Base-by-base conservation (phyloP, 768 basidiomycete species). In the Infundibulicybe gibba region DNA sequence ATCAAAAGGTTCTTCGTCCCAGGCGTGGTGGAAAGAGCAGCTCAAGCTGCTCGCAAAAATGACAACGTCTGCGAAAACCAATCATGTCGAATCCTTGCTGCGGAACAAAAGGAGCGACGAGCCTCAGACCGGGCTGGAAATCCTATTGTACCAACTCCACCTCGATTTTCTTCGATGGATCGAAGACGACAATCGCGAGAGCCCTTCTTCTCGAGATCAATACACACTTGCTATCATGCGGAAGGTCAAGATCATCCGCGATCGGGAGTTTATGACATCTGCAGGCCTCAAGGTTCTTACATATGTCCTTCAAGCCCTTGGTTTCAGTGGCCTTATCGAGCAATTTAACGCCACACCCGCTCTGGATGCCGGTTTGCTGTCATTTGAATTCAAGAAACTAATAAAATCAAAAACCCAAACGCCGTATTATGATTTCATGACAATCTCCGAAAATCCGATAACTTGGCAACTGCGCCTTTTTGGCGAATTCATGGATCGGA, bases 401-500 rank as follows among this genome's bases (percentile, higher is more conserved):
- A 48, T 79, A 48, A 71, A 71, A 46, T 69, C 72, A 10, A 76
- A 71, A 52, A 67, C 67, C 6, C 62, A 63, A 32, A 56, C 57
- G 6, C 62, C 72, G 0, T 42, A 69, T 8, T 59, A 81, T 50
- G 56, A 67, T 11, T 85, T 77, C 52, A 82, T 87, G 81, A 55
- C 48, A 1, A 75, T 85, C 46, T 64, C 52, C 1, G 82, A 85
- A 47, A 66, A 80, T 48, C 80, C 81, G 1, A 59, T 83, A 8
- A 62, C 67, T 11, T 88, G 85, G 83, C 85, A 87, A 57, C 64
- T 88, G 19, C 73, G 81, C n/a, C 60, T 76, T 10, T 86, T 85
- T 47, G 86, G 85, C 5, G 77, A 84, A 51, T 82, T 69, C 55
- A 83, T 88, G 85, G 83, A 86, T 54, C 69, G 85, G 32, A 80